phyloP scores from a whole-genome alignment of 1,284 basidiomycete genomes.

The Puccinia novopanici region DNA sequence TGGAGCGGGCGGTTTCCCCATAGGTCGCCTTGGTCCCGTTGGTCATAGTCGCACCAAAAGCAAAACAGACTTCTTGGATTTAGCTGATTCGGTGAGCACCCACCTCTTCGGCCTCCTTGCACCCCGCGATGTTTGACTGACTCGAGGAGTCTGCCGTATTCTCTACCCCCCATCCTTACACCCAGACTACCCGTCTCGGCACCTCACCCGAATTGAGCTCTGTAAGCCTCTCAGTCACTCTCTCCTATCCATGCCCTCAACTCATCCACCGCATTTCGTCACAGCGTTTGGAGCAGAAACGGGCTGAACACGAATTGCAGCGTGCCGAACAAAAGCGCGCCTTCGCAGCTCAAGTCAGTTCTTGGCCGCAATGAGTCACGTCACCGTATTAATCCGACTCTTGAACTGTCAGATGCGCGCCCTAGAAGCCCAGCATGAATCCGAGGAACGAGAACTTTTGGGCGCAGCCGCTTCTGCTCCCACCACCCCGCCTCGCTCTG shows the following conservation, averaged over 20 bases:
- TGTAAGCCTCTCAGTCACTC: constrained; percentile 11
- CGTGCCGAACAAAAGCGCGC: constrained; percentile 78
- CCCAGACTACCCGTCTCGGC: constrained; percentile 45
- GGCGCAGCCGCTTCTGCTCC: constrained; percentile 41
- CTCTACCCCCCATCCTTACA: neutral
- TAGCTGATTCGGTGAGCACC: constrained; percentile 77
- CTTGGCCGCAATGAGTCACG: constrained; percentile 70
- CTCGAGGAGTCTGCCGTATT: neutral
- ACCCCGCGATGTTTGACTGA: neutral
- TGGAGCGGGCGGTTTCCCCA: constrained; percentile 33
- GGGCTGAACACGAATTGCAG: constrained; percentile 82
- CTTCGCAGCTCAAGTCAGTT: constrained; percentile 91
- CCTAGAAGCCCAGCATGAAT: constrained; percentile 52
- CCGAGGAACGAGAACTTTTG: constrained; percentile 52
- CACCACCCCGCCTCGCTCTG: constrained; percentile 51
- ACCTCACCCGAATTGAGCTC: constrained; percentile 44
- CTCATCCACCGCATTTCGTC: neutral
- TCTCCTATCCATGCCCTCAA: constrained; percentile 4
- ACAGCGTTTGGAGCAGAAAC: constrained; percentile 84
- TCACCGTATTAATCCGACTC: constrained; percentile 24
- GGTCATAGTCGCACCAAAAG: constrained; percentile 51
- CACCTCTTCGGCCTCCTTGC: neutral
- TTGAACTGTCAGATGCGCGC: constrained; percentile 51
- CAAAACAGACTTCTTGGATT: constrained; percentile 74
- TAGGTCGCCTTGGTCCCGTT: constrained; percentile 25